Evolutionary conservation across 2,329 filamentous ascomycete genomes (phyloP).

Genomic region (Aspergillus calidoustus): DNA sequence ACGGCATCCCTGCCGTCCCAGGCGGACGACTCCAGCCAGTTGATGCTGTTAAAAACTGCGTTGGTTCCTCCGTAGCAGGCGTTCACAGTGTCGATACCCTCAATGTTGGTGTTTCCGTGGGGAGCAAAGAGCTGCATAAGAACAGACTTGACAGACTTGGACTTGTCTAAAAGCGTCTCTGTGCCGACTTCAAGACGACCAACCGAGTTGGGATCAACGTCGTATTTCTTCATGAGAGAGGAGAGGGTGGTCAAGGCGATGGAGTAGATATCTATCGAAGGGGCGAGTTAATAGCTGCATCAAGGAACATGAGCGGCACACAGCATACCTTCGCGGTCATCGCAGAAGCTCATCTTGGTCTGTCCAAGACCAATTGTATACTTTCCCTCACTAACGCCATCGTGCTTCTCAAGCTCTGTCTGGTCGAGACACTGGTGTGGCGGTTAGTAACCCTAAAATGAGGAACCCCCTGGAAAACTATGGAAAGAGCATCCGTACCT

Average conservation of each 20-base stretch:
- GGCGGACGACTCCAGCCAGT: constrained; percentile 84
- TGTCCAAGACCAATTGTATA: constrained; percentile 91
- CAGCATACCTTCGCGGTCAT: constrained; percentile 78
- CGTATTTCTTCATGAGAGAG: constrained; percentile 80
- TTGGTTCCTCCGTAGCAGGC: constrained; percentile 88
- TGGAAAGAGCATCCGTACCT: constrained; percentile 61
- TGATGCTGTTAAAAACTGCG: constrained; percentile 79
- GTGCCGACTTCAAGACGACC: constrained; percentile 84
- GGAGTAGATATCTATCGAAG: constrained; percentile 77
- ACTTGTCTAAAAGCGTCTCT: constrained; percentile 86
- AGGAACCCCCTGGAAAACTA: neutral
- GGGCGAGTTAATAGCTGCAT: constrained; percentile 38
- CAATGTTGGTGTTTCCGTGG: constrained; percentile 76
- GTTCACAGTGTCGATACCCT: constrained; percentile 82
- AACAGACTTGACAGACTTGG: constrained; percentile 87
- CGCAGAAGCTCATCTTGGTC: constrained; percentile 91
- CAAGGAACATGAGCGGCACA: neutral
- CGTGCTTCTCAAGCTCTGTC: constrained; percentile 80
- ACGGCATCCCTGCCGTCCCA: constrained; percentile 85
- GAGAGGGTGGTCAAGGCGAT: constrained; percentile 78
- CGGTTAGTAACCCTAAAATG: constrained; percentile 12
- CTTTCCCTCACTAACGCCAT: constrained; percentile 80
- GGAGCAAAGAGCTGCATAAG: constrained; percentile 81
- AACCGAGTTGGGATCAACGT: constrained; percentile 76
- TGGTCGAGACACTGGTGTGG: constrained; percentile 79